phyloP scores from a whole-genome alignment of 805 yeast species.

The Pichia gijzeniarum region DNA sequence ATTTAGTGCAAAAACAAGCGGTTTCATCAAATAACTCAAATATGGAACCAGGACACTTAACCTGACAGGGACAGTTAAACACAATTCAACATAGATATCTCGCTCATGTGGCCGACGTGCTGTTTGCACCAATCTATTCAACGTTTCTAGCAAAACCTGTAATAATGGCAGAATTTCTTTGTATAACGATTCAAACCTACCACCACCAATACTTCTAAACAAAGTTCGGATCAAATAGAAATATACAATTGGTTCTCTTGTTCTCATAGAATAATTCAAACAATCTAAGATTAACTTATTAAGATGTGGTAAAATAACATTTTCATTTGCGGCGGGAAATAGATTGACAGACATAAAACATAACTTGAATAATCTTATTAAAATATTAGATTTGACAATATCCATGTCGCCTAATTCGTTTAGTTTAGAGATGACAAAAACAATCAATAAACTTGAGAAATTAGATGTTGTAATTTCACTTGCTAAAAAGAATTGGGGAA shows the following conservation, averaged over 20 bases:
- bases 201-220: slow-evolving; percentile 94
- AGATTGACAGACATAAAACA: slow-evolving; percentile 94
- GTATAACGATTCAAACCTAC: slow-evolving; percentile 87
- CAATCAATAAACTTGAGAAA: slow-evolving; percentile 76
- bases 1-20: slow-evolving; percentile 83
- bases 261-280: slow-evolving; percentile 68
- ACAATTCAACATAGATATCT: slow-evolving; percentile 89
- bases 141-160: slow-evolving; percentile 78
- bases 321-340: slow-evolving; percentile 82
- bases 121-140: slow-evolving; percentile 74
- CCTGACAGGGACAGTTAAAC: slow-evolving; percentile 93
- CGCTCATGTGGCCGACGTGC: slow-evolving; percentile 87
- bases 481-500: slow-evolving; percentile 91
- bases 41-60: slow-evolving; percentile 92
- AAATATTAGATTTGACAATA: slow-evolving; percentile 66
- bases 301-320: slow-evolving; percentile 82
- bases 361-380: slow-evolving; percentile 80
- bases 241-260: slow-evolving; percentile 87
- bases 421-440: slow-evolving; percentile 67
- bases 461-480: slow-evolving; percentile 92
- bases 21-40: slow-evolving; percentile 79
- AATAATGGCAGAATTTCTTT: slow-evolving; percentile 88
- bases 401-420: slow-evolving; percentile 78
- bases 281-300: slow-evolving; percentile 77
- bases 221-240: slow-evolving; percentile 82